Conservation (phyloP, 2,329 filamentous ascomycete species). For the Didymella pomorum region DNA sequence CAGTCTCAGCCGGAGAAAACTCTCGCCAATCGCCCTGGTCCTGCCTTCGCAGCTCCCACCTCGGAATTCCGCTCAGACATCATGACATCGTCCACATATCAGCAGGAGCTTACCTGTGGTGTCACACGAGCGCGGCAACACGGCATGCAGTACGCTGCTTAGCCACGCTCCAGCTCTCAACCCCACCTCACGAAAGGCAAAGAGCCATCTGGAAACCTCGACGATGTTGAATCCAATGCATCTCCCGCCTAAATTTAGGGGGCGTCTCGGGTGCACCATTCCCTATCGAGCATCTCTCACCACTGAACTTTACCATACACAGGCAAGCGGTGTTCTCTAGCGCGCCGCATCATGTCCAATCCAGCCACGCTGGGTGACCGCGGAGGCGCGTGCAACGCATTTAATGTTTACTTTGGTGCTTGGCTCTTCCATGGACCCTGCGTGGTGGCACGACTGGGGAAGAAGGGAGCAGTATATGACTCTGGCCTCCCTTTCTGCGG, state of each 20-base stretch:
- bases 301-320: background rate
- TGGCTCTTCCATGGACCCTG: too few species aligned
- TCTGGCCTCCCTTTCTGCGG: conserved; percentile 1
- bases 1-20: background rate
- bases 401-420: conserved; percentile 12
- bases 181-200: background rate
- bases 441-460: conserved; percentile 4
- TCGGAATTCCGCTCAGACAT: background rate
- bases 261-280: conserved; percentile 13
- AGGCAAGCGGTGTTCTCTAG: conserved; percentile 13
- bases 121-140: background rate
- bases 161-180: conserved; percentile 3
- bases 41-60: background rate
- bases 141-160: conserved; percentile 3
- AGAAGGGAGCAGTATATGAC: conserved; percentile 1
- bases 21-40: background rate
- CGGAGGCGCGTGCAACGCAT: conserved; percentile 12
- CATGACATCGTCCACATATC: background rate
- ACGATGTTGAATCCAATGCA: conserved; percentile 6
- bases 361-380: conserved; percentile 2
- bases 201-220: background rate
- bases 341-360: too few species aligned
- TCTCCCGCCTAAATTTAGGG: conserved; percentile 15
- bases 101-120: background rate
- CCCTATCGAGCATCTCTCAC: background rate